Base-by-base conservation (phyloP, 2,329 filamentous ascomycete genomes). In the Parafenestella ontariensis region DNA sequence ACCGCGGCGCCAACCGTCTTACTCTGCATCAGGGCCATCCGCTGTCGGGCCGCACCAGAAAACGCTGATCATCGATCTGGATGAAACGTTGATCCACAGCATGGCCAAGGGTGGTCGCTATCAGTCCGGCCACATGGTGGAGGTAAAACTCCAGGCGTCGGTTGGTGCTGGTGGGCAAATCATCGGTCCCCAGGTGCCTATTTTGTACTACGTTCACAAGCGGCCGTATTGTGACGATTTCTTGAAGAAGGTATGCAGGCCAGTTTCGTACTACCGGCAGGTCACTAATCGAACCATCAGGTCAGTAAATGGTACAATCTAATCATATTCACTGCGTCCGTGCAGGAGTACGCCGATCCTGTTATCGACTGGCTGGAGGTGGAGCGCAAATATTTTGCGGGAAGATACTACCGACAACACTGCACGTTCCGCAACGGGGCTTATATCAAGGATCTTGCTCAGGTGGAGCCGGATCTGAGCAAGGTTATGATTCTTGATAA, bases 401-500 rank as follows among this genome's bases (percentile, higher is more conserved):
- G 89, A 36, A 84, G 95, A 64, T 98, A 95, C 79, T 99, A 99
- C 77, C 87, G 95, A 50, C 95, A 99, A 75, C 94, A 99, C 77
- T 99, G 95, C 81, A 98, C 95, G 20, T 92, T 92, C 72, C 86
- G 95, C 49, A 95, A 97, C 67, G 94, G 94, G 45, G 93, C 94
- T 28, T 99, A 97, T 73, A 98, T 99, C 82, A 99, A 99, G 77
- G 95, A 99, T 77, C 82, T 99, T 52, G 95, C 92, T 74, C 91
- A 92, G 51, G 92, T 99, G 37, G 95, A 99, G 82, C 93, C 95
- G 17, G 95, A 99, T 75, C 81, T 99, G 71, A 97, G 93, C 79
- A 96, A 92, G 78, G 95, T 99, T 56, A 96, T 98, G 90, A 99
- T 99, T 33, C 82, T 99, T 77, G 95, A 99, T 80, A 99, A 99